Base-by-base conservation (phyloP, 2,329 filamentous ascomycete genomes). In the Geosmithia morbida region DNA sequence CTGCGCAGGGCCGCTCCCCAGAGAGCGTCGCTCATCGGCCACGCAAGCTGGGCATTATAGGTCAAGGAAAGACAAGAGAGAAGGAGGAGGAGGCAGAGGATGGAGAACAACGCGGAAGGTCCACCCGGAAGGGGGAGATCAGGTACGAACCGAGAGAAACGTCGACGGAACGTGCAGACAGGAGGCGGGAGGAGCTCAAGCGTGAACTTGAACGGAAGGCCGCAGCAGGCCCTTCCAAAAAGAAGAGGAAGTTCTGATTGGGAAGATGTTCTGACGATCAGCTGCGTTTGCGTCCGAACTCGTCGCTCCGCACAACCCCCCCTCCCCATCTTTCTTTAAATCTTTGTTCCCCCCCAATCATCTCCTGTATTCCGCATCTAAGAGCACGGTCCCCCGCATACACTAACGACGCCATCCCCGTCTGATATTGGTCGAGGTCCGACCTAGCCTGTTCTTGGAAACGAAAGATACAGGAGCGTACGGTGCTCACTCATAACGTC, bases 191-290 rank as follows among this genome's bases (percentile, higher is more conserved):
- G n/a, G 71, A 77, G 52, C 58, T 75, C 26, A 68, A 72, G 48
- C 65, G 61, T 48, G 70, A 77, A 37, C 58, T 75, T 14, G 67
- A 75, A 51, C 68, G 57, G 49, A 73, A 72, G 54, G 66, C 66
- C 2, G 65, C 69, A 0, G 67, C 66, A 17, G 69, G 68, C 1
- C 75, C 75, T 4, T 65, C 62, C 7, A 74, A 70, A 58, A 79
- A 79, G 63, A 78, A 75, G 60, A 64, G 75, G 42, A 72, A 66
- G 46, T 78, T 78, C 51, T 79, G 30, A 48, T 33, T 19, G 33
- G 11, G 14, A 37, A 37, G 10, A 37, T 16, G 14, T 37, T 37
- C 33, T 37, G 33, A 13, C 13, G 22, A 26, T 26, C 4, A 26
- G 22, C 4, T 26, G 22, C 22, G 8, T 26, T 26, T 26, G 22